These are phyloP conservation scores for Penicillium arizonense DNA, from an alignment of 495 filamentous ascomycete genomes.

Conservation along the genomic window DNA sequence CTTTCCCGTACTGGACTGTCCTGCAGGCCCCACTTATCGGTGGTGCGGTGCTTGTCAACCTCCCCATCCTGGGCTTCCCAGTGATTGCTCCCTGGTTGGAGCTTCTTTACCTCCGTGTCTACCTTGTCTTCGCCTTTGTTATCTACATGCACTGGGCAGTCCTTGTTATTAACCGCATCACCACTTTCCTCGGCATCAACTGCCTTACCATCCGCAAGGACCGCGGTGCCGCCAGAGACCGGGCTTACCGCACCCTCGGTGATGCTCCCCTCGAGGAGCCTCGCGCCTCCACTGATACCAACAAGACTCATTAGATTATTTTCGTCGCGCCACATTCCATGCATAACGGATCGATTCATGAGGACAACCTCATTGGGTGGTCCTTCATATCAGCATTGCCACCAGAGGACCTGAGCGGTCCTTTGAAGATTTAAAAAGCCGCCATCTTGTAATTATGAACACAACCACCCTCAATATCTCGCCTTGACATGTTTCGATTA, in stretches of 20 bases:
- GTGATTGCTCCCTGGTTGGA: constrained; percentile 59
- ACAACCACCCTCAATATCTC: not conserved
- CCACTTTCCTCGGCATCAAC: constrained; percentile 86
- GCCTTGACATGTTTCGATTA: not conserved
- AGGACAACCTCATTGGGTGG: not conserved
- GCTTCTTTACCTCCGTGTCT: constrained; percentile 75
- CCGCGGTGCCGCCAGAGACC: constrained; percentile 41
- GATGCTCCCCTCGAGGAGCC: constrained; percentile 11
- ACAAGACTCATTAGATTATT: constrained; percentile 25
- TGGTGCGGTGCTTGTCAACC: constrained; percentile 79
- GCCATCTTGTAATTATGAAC: constrained; percentile 8
- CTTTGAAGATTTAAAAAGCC: not conserved
- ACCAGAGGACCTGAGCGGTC: not conserved
- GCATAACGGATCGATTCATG: not conserved
- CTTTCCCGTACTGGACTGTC: constrained; percentile 95
- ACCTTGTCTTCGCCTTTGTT: constrained; percentile 75
- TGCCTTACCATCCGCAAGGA: constrained; percentile 82
- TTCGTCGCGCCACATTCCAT: not conserved
- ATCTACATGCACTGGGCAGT: constrained; percentile 92
- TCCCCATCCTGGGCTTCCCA: constrained; percentile 74
- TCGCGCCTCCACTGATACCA: constrained; percentile 9
- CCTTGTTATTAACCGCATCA: constrained; percentile 88
- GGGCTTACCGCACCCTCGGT: constrained; percentile 39
- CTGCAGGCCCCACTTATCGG: constrained; percentile 82
- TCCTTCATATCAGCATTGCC: not conserved